Conservation (phyloP, 176 grass and related monocot genomes). For the Aegilops sharonensis region DNA sequence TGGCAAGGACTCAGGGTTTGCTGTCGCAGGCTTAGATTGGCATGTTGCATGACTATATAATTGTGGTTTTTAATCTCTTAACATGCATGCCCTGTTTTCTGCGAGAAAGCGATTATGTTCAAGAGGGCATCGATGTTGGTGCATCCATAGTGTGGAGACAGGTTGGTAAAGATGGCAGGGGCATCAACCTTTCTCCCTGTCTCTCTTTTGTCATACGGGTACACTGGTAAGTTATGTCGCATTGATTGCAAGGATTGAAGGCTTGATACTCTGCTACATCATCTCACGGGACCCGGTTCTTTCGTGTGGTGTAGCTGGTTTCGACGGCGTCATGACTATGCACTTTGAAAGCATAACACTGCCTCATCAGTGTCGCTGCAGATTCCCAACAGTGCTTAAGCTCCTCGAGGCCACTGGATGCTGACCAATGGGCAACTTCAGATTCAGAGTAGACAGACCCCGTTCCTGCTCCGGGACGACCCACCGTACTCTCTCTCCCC, state of each 20-base stretch:
- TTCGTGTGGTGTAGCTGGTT: slow-evolving; percentile 8
- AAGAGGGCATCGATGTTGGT: slow-evolving; percentile 13
- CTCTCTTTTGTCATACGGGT: background rate
- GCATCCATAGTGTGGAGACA: slow-evolving; percentile 28
- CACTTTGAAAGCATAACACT: background rate
- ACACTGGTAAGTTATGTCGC: background rate
- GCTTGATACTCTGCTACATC: slow-evolving; percentile 8
- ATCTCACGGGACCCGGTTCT: background rate
- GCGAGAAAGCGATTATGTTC: background rate
- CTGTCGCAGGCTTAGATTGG: background rate
- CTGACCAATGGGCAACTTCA: background rate
- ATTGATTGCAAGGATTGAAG: slow-evolving; percentile 24
- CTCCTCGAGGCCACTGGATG: background rate
- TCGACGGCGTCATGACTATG: slow-evolving; percentile 13
- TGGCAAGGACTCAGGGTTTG: background rate
- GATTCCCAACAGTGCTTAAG: background rate
- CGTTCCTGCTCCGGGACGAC: no score
- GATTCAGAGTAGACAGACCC: no score
- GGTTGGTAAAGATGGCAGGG: slow-evolving; percentile 35
- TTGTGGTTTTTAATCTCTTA: no score
- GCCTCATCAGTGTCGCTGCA: background rate
- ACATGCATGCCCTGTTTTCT: background rate
- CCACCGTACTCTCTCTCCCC: no score
- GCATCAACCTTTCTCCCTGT: background rate
- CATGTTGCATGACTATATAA: no score